phyloP scores from a whole-genome alignment of 345 rosid genomes.

The Rhodamnia rubescens region DNA sequence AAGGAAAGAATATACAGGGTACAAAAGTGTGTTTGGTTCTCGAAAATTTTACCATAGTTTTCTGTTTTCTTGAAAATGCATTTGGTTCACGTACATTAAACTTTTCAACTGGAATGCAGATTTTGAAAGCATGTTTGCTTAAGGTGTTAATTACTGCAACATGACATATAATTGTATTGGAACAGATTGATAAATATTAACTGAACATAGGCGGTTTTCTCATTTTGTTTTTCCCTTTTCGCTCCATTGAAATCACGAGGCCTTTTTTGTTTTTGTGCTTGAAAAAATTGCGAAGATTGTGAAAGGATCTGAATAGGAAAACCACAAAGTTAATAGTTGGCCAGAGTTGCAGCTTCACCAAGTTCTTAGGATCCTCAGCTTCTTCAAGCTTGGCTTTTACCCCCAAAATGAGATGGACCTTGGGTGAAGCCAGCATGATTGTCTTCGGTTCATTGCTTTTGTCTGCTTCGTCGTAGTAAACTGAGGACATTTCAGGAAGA shows the following conservation, averaged over 20 bases:
- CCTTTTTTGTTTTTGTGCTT: not conserved
- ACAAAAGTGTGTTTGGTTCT: not conserved
- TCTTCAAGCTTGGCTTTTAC: not conserved
- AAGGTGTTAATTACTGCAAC: not conserved
- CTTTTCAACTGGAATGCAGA: not conserved
- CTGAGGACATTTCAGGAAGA: not conserved
- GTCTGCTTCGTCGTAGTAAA: not conserved
- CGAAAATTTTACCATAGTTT: not conserved
- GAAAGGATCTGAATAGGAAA: not conserved
- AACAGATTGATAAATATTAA: not conserved
- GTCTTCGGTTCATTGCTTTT: not conserved
- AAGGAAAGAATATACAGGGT: not conserved
- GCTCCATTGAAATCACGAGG: not conserved
- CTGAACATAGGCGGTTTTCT: not conserved
- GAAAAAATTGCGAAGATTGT: not conserved
- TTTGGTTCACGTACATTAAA: not conserved
- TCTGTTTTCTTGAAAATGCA: not conserved
- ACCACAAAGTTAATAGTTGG: not conserved
- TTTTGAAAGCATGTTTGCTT: not conserved
- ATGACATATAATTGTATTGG: not conserved
- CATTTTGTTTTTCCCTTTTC: not conserved
- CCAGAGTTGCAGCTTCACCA: not conserved
- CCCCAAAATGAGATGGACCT: not conserved
- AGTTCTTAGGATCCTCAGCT: not conserved
- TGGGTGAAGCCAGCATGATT: not conserved